Evolutionary conservation across 371 early-diverging fungal species (phyloP).

Genomic region (Mucor indicus): DNA sequence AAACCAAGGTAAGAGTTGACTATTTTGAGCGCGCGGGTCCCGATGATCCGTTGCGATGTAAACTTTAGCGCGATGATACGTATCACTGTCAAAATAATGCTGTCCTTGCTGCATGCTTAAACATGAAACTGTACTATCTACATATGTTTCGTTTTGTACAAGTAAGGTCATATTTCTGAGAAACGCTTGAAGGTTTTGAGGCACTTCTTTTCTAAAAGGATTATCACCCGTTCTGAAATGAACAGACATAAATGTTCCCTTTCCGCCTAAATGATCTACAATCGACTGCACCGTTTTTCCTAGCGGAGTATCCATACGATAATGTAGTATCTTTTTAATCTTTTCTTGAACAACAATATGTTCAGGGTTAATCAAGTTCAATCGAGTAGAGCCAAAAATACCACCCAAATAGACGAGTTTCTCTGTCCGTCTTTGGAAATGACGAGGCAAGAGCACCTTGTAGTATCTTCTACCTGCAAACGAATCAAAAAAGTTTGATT

Average conservation of each 20-base stretch:
- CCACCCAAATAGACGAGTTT: slow-evolving; percentile 37
- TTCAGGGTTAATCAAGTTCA: slow-evolving; percentile 20
- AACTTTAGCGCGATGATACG: too few relatives aligned
- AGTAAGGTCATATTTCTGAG: slow-evolving; percentile 17
- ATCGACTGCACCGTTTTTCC: slow-evolving; percentile 30
- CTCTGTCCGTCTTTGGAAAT: slow-evolving; percentile 23
- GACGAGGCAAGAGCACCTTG: slow-evolving; percentile 22
- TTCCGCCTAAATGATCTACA: slow-evolving; percentile 32
- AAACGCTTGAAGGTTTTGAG: slow-evolving; percentile 17
- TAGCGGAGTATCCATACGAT: slow-evolving; percentile 31
- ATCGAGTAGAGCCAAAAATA: slow-evolving; percentile 39
- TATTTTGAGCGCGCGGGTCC: slow-evolving; percentile 24
- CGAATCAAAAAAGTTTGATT: slow-evolving; percentile 32
- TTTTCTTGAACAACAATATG: slow-evolving; percentile 18
- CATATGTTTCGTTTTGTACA: neutral
- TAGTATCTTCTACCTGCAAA: slow-evolving; percentile 35
- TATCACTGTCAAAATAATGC: too few relatives aligned
- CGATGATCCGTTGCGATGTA: slow-evolving; percentile 45
- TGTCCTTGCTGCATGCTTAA: neutral
- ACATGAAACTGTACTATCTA: neutral
- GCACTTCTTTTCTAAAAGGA: slow-evolving; percentile 23
- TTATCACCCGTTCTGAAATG: slow-evolving; percentile 42
- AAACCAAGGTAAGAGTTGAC: slow-evolving; percentile 30
- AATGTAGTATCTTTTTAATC: slow-evolving; percentile 25
- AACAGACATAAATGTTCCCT: slow-evolving; percentile 24